Evolutionary conservation across 108 stramenopile genomes (phyloP).

Genomic region (Pelagomonas calceolata): DNA sequence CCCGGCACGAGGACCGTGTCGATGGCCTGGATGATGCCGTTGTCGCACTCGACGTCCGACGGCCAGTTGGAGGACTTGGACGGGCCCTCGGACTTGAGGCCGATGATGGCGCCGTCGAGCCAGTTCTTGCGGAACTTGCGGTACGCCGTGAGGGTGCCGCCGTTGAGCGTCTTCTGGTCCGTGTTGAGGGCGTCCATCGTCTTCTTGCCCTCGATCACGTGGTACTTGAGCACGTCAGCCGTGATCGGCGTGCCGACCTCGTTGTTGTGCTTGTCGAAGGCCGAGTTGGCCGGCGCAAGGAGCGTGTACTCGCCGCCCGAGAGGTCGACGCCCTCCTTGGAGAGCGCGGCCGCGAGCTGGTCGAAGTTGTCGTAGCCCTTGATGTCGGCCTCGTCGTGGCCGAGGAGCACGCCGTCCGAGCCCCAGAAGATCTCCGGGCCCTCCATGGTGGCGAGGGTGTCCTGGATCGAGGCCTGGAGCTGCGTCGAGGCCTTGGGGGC

Average conservation of each 20-base stretch:
- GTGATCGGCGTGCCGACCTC: constrained; percentile 30
- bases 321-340: constrained; percentile 40
- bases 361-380: constrained; percentile 60
- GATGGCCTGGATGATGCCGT: constrained; percentile 58
- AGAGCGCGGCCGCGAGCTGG: constrained; percentile 31
- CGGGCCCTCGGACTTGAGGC: constrained; percentile 40
- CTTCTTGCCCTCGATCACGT: constrained; percentile 46
- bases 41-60: constrained; percentile 44
- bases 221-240: constrained; percentile 41
- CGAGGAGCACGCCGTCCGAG: constrained; percentile 49
- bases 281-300: constrained; percentile 53
- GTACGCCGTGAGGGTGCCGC: constrained; percentile 38
- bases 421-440: constrained; percentile 61
- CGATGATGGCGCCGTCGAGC: constrained; percentile 59
- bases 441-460: constrained; percentile 36
- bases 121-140: constrained; percentile 55
- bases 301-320: constrained; percentile 48
- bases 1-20: neutral
- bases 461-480: constrained; percentile 5
- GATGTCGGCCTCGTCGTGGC: constrained; percentile 53
- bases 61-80: constrained; percentile 43
- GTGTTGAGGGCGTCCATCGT: constrained; percentile 23
- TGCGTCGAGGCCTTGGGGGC: too few relatives aligned
- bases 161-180: constrained; percentile 27
- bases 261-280: constrained; percentile 39